Base-by-base conservation (phyloP, 495 filamentous ascomycete species). In the Coniosporium apollinis region DNA sequence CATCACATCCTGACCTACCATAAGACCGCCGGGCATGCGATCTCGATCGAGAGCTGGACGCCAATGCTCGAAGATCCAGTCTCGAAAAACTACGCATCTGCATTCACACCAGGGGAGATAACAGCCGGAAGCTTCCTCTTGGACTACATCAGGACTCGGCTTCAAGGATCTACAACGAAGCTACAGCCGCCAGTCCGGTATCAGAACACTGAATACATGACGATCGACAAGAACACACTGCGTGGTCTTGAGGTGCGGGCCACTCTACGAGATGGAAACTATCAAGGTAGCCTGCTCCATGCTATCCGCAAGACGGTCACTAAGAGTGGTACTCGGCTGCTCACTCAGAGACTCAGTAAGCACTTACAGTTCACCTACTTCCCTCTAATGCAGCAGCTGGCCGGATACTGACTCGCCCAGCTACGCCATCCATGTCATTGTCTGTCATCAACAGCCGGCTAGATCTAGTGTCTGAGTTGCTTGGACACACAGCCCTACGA, bases 141-240 rank as follows among this genome's bases (percentile, higher is more conserved):
- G 7, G 69, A 80, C 34, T 99, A 94, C 54, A 76, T 89, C n/a
- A 64, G 70, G 17, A 70, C 73, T 36, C 70, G 79, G 29, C 61
- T 99, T 1, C 80, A 77, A 40, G 79, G 79, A 7, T 56, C 76
- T n/a, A 72, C 73, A 49, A 71, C 92, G 61, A 83, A 80, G 50
- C 66, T 99, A 24, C 83, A 87, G 47, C 78, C 83, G 14, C 91
- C 89, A 16, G 56, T 74, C 19, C 73, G 79, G 28, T 67, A 78
- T 35, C 71, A 79, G 30, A 57, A 66, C 25, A 61, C 78, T 39
- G 73, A 92, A 41, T 74, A 76, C 31, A 87, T 99, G 82, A 65
- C 54, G 19, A 89, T 99, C 42, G 91, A 99, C 56, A 82, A 78
- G 37, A 87, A 82, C 43, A 92, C 76, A 35, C 67, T 99, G 66